phyloP scores from a whole-genome alignment of 768 basidiomycete genomes.

The button mushroom (Agaricus bisporus) region DNA sequence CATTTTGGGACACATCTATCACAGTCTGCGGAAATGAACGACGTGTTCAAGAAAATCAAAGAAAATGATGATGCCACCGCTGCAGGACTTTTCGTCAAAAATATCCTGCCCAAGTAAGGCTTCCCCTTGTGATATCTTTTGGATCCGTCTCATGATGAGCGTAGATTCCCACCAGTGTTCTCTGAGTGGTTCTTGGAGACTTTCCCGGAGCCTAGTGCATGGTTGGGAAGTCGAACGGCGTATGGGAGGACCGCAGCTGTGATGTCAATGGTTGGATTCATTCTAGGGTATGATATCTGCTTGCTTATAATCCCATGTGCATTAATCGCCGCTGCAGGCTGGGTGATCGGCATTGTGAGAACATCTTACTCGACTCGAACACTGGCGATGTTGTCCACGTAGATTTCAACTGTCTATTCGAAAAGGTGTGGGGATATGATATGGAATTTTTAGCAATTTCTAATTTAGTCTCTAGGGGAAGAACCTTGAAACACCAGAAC shows the following conservation, averaged over 20 bases:
- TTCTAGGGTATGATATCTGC: conserved; percentile 65
- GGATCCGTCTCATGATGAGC: not conserved
- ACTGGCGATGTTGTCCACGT: conserved; percentile 93
- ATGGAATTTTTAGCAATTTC: not conserved
- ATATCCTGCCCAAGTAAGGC: conserved; percentile 55
- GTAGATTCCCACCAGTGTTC: conserved; percentile 81
- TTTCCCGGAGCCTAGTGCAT: conserved; percentile 93
- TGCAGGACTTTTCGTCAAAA: conserved; percentile 41
- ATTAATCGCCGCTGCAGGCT: conserved; percentile 43
- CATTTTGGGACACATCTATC: not conserved
- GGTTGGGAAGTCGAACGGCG: conserved; percentile 82
- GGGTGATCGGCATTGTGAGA: conserved; percentile 96
- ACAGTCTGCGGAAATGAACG: conserved; percentile 32
- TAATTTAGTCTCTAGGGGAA: conserved; percentile 46
- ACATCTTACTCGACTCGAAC: conserved; percentile 85
- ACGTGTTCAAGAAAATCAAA: conserved; percentile 45
- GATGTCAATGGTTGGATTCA: conserved; percentile 98
- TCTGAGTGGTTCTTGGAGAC: conserved; percentile 97
- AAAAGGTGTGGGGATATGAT: conserved; percentile 56
- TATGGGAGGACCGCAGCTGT: conserved; percentile 91
- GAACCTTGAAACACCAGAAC: conserved; percentile 80
- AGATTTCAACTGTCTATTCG: conserved; percentile 97
- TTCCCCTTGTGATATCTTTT: not conserved
- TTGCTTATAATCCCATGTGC: not conserved
- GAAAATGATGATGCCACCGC: conserved; percentile 42